These are phyloP conservation scores for Trypanosoma boissoni DNA, from an alignment of 208 protist species.

Conservation along the genomic window DNA sequence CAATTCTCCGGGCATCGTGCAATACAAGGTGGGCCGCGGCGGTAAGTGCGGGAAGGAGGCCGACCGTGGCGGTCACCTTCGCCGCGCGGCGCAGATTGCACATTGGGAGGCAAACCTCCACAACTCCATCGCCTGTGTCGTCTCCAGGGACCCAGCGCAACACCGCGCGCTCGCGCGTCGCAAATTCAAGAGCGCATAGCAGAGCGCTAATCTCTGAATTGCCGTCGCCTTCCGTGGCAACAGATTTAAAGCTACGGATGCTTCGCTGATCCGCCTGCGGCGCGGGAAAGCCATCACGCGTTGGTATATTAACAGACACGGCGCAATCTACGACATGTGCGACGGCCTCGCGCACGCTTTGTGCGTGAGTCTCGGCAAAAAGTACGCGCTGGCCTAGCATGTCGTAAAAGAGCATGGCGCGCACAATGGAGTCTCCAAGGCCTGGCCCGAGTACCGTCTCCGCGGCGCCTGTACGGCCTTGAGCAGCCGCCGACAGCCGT, in stretches of 20 bases:
- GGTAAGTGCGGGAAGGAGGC: slow-evolving; percentile 18
- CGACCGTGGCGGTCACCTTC: slow-evolving; percentile 8
- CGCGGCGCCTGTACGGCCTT: neutral
- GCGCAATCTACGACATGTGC: slow-evolving; percentile 31
- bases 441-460: slow-evolving; percentile 6
- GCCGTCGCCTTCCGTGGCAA: neutral
- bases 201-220: slow-evolving; percentile 23
- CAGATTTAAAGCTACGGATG: slow-evolving; percentile 3
- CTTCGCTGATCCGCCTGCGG: neutral
- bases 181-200: slow-evolving; percentile 10
- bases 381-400: slow-evolving; percentile 62
- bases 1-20: slow-evolving; percentile 5
- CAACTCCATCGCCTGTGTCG: slow-evolving; percentile 15
- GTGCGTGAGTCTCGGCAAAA: slow-evolving; percentile 71
- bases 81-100: slow-evolving; percentile 9
- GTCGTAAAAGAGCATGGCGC: slow-evolving; percentile 79
- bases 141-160: slow-evolving; percentile 17
- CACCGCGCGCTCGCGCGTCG: neutral
- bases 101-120: slow-evolving; percentile 21
- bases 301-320: slow-evolving; percentile 42
- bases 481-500: neutral
- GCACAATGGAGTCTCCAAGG: slow-evolving; percentile 35
- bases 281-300: slow-evolving; percentile 14
- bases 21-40: slow-evolving; percentile 7
- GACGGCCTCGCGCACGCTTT: slow-evolving; percentile 29